Evolutionary conservation across 225 moss, liverwort and hornwort species (phyloP).

Genomic region (Anthoceros angustus): DNA sequence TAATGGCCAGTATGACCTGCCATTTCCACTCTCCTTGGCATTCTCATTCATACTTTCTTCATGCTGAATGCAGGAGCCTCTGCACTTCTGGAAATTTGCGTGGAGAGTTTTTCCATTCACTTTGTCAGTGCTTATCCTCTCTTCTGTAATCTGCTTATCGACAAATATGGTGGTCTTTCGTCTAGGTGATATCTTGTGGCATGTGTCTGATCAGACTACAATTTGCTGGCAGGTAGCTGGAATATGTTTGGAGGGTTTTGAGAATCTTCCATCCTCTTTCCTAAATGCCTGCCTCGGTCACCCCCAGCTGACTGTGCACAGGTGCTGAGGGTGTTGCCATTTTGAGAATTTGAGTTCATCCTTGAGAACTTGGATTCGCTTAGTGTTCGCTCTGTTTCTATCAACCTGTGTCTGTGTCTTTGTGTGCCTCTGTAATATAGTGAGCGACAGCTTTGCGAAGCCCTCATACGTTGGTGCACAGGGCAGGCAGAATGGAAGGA

Average conservation of each 20-base stretch:
- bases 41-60: background rate
- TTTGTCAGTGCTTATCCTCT: background rate
- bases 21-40: background rate
- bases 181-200: too few species aligned
- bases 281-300: constrained; percentile 34
- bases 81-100: background rate
- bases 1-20: constrained; percentile 8
- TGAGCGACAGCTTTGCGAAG: constrained; percentile 46
- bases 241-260: constrained; percentile 20
- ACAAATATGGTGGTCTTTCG: background rate
- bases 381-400: background rate
- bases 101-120: background rate
- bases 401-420: background rate
- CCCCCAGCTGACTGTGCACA: constrained; percentile 48
- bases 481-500: constrained; percentile 18
- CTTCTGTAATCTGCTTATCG: background rate
- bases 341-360: background rate
- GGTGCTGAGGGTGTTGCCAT: constrained; percentile 15
- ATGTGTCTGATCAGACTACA: constrained; percentile 1
- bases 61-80: background rate
- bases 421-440: constrained; percentile 15
- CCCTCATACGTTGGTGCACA: constrained; percentile 40
- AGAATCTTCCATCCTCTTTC: constrained; percentile 31
- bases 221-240: constrained; percentile 24
- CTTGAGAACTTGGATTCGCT: background rate